phyloP scores from a whole-genome alignment of 768 basidiomycete genomes.

The Russula dissimulans region DNA sequence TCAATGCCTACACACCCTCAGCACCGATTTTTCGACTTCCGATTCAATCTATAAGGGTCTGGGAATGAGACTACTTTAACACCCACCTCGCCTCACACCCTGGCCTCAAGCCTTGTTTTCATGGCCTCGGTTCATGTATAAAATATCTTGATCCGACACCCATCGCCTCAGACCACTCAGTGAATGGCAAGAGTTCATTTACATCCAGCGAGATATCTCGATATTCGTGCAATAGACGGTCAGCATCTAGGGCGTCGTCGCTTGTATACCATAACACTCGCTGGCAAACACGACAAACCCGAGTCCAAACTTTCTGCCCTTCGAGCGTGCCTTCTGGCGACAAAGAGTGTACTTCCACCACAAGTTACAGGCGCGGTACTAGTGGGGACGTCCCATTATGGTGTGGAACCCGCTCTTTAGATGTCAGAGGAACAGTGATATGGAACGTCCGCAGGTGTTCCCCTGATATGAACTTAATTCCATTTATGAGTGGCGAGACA shows the following conservation, averaged over 20 bases:
- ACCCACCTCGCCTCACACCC: no score
- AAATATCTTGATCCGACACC: background rate
- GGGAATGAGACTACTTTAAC: no score
- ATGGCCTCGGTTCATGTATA: background rate
- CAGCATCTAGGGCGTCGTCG: slow-evolving; percentile 19
- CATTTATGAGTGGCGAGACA: slow-evolving; percentile 60
- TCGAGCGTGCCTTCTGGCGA: slow-evolving; percentile 47
- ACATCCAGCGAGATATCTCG: slow-evolving; percentile 52
- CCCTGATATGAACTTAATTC: slow-evolving; percentile 36
- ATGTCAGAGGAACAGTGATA: slow-evolving; percentile 60
- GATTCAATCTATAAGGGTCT: no score
- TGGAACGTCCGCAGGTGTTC: slow-evolving; percentile 53
- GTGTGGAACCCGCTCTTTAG: slow-evolving; percentile 60
- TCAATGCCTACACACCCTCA: no score
- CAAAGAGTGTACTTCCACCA: no score
- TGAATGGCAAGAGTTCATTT: slow-evolving; percentile 49
- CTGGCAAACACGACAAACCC: slow-evolving; percentile 30
- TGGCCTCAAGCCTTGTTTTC: no score
- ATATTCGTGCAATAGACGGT: slow-evolving; percentile 75
- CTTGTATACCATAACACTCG: background rate
- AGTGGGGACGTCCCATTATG: no score
- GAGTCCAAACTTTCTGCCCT: slow-evolving; percentile 49
- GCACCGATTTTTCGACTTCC: no score
- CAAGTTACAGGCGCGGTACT: no score
- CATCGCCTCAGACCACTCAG: slow-evolving; percentile 8